These are phyloP conservation scores for Penicillium sp. DNA, from an alignment of 2,329 filamentous ascomycete genomes.

Conservation along the genomic window DNA sequence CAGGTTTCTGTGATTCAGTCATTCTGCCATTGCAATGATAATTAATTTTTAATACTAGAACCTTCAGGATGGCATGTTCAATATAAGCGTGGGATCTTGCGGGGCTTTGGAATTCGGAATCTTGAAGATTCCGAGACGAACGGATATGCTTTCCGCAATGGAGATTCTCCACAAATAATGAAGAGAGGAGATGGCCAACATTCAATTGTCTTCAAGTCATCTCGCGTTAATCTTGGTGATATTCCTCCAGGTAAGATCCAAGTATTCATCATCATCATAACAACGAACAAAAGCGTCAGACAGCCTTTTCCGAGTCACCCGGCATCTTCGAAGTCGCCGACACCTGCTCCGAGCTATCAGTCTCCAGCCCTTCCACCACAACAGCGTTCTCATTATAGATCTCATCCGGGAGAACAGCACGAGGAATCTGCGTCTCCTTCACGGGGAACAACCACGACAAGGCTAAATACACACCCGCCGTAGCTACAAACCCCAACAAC, in stretches of 20 bases:
- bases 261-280: neutral
- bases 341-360: slow-evolving; percentile 13
- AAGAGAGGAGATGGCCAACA: no score
- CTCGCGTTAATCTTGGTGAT: neutral
- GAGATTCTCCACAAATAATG: neutral
- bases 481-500: slow-evolving; percentile 61
- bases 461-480: slow-evolving; percentile 57
- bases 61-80: no score
- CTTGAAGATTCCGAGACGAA: neutral
- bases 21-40: slow-evolving; percentile 1
- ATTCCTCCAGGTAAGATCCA: neutral
- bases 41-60: neutral
- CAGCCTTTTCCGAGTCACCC: slow-evolving; percentile 9
- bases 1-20: neutral
- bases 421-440: slow-evolving; percentile 50
- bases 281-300: neutral
- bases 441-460: slow-evolving; percentile 55
- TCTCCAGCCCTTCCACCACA: slow-evolving; percentile 25
- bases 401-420: slow-evolving; percentile 40
- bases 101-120: neutral
- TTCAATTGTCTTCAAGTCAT: neutral
- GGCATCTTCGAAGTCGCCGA: slow-evolving; percentile 4
- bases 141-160: neutral
- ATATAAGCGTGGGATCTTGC: neutral
- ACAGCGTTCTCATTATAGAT: slow-evolving; percentile 29